Conservation (phyloP, 495 filamentous ascomycete species). For the Lasiosphaeris hirsuta region DNA sequence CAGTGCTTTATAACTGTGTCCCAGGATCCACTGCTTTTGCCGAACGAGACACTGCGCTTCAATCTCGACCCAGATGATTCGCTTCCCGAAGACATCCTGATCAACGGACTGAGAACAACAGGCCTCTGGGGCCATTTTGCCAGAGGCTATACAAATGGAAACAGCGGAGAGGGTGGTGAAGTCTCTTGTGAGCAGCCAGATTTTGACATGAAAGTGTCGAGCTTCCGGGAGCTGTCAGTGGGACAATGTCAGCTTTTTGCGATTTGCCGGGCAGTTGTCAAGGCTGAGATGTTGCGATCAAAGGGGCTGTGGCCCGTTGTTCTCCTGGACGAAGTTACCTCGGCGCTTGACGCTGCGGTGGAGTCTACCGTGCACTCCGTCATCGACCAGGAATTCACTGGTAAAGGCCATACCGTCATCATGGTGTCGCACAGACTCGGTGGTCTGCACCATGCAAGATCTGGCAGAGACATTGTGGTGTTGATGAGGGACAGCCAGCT, state of each 20-base stretch:
- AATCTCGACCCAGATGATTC: conserved; percentile 21
- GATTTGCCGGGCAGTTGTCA: conserved; percentile 24
- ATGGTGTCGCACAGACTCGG: conserved; percentile 63
- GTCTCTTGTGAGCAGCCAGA: not conserved
- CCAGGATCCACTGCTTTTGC: conserved; percentile 41
- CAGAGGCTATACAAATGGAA: not conserved
- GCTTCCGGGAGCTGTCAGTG: conserved; percentile 26
- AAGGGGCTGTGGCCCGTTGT: conserved; percentile 49
- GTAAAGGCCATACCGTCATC: conserved; percentile 52
- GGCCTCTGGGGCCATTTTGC: conserved; percentile 19
- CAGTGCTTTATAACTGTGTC: conserved; percentile 40
- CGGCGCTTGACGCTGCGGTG: conserved; percentile 73
- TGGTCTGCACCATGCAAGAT: conserved; percentile 37
- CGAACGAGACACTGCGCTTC: conserved; percentile 25
- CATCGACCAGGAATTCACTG: conserved; percentile 53
- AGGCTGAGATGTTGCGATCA: conserved; percentile 7
- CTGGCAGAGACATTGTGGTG: conserved; percentile 29
- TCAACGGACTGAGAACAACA: conserved; percentile 11
- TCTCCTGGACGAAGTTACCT: conserved; percentile 80
- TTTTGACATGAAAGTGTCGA: conserved; percentile 19
- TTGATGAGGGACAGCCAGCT: conserved; percentile 35
- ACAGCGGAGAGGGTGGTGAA: not conserved
- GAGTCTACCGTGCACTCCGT: conserved; percentile 73
- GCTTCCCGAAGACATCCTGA: not conserved
- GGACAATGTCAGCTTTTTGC: conserved; percentile 31